Conservation (phyloP, 179 eudicot genomes). For the Sideroxylon spinosum region DNA sequence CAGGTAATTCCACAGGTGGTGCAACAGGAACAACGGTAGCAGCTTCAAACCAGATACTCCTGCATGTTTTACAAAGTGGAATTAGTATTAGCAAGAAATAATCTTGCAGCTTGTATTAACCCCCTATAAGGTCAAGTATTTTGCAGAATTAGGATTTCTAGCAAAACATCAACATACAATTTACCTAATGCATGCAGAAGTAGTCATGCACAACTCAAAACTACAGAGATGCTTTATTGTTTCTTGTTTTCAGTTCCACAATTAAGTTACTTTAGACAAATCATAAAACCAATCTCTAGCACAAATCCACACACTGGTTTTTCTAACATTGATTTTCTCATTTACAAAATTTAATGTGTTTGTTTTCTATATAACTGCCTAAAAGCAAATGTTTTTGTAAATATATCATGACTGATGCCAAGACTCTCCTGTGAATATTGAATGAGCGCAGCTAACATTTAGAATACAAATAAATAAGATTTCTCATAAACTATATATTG, state of each 20-base stretch:
- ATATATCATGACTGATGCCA: too few relatives aligned
- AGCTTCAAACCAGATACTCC: slow-evolving; percentile 90
- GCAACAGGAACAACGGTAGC: slow-evolving; percentile 95
- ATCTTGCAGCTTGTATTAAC: background rate
- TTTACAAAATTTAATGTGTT: too few relatives aligned
- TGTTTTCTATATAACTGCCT: too few relatives aligned
- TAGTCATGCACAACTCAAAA: background rate
- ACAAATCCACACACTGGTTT: too few relatives aligned
- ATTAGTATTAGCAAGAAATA: background rate
- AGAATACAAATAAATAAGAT: too few relatives aligned
- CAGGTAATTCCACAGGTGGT: slow-evolving; percentile 73
- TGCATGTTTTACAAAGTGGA: slow-evolving; percentile 21
- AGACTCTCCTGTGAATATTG: too few relatives aligned
- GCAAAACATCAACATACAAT: too few relatives aligned
- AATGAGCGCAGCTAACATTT: too few relatives aligned
- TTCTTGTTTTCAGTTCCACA: background rate
- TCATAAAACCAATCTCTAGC: too few relatives aligned
- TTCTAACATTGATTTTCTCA: too few relatives aligned
- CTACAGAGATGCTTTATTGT: background rate
- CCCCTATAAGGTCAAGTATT: background rate
- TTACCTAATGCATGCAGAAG: background rate
- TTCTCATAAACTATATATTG: too few relatives aligned
- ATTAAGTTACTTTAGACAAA: background rate
- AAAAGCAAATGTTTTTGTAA: too few relatives aligned
- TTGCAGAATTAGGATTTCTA: background rate